A percentile compares a stretch with the other conserved stretches of the same genome.
These are phyloP conservation scores for Lactarius hatsudake DNA, from an alignment of 768 basidiomycete genomes.

Conservation along the genomic window DNA sequence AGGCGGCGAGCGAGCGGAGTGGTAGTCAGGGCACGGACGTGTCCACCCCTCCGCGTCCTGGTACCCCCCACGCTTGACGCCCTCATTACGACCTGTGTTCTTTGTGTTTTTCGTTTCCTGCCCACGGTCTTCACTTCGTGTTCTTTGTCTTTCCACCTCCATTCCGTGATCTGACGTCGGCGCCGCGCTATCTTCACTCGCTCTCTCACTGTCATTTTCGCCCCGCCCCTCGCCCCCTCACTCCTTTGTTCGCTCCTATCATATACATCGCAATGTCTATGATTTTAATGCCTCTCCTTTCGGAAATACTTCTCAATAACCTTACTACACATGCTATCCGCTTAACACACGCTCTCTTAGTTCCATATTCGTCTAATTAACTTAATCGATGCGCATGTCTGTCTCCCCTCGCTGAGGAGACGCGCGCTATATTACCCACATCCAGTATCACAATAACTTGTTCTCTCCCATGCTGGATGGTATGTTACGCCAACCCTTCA, in stretches of 20 bases:
- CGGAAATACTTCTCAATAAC: slow-evolving; percentile 5
- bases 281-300: slow-evolving; percentile 10
- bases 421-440: not conserved
- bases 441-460: not conserved
- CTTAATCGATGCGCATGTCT: slow-evolving; percentile 15
- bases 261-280: slow-evolving; percentile 4
- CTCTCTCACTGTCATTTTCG: not conserved
- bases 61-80: slow-evolving; percentile 22
- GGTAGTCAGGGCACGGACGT: slow-evolving; percentile 18
- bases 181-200: slow-evolving; percentile 12
- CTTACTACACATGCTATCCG: slow-evolving; percentile 1
- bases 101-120: not conserved
- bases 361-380: not conserved
- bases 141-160: not conserved
- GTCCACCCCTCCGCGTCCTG: slow-evolving; percentile 16
- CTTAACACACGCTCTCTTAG: slow-evolving; percentile 11
- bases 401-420: not conserved
- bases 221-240: not conserved
- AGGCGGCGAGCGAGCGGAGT: slow-evolving; percentile 23
- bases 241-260: slow-evolving; percentile 6
- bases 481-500: not conserved
- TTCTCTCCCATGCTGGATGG: slow-evolving; percentile 1
- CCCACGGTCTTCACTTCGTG: not conserved
- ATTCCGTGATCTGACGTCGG: slow-evolving; percentile 11
- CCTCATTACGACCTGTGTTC: slow-evolving; percentile 10